Base-by-base conservation (phyloP, 2,329 filamentous ascomycete genomes). In the Epichloe gansuensis region DNA sequence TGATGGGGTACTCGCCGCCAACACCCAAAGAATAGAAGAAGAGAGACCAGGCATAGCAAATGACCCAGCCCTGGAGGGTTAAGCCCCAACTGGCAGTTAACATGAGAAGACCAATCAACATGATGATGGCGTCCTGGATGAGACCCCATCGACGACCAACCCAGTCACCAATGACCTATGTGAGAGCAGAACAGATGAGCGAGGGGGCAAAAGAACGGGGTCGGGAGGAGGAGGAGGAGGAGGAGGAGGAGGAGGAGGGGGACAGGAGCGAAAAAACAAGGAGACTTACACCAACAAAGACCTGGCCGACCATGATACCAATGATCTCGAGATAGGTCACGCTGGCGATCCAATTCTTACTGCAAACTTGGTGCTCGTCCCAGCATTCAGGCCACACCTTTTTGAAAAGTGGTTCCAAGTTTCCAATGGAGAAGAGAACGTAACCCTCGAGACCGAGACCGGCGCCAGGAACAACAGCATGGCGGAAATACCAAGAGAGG, bases 351-450 rank as follows among this genome's bases (percentile, higher is more conserved):
- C 91, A 96, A 59, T 88, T 86, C 59, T 79, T 69, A 64, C 81
- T 80, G 73, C 91, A 97, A 31, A 80, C 82, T 3, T 75, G 68
- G 55, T 77, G 68, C 25, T 74, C 72, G 12, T 74, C 75, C 91
- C 91, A 97, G 74, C 91, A 97, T 3, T 72, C 61, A 1, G 82
- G 80, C 78, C 91, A 97, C 5, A 82, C 81, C 37, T 80, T 76
- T 56, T 81, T 70, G 65, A 95, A 91, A 11, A 97, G 77, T 4
- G 91, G 87, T 64, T 86, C 82, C 58, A 97, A 75, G 69, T 95
- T 96, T 54, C 91, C 91, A 60, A 97, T 96, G 57, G 91, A 96
- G 76, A 97, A 97, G 21, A 97, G 80, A 43, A 96, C 91, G 65
- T 96, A 97, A 61, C 89, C 91, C 77, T 97, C 91, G 31, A 97